phyloP scores from a whole-genome alignment of 2,329 filamentous ascomycete genomes.

The Acephala macrosclerotiorum region DNA sequence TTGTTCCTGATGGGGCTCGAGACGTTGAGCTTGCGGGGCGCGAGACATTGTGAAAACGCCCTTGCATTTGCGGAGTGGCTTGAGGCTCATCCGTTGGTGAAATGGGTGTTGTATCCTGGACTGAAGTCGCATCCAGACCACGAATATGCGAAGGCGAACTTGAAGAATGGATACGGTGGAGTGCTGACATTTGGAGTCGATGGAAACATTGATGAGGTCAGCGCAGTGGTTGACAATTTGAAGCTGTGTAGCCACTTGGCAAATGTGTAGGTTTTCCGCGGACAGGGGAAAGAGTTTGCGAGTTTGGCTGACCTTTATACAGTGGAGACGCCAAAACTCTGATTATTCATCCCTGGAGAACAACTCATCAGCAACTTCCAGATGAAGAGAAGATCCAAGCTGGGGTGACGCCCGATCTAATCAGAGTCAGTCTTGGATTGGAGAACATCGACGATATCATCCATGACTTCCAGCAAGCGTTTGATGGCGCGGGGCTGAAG shows the following conservation, averaged over 20 bases:
- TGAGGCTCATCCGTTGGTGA: slow-evolving; percentile 68
- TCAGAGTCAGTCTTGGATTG: slow-evolving; percentile 57
- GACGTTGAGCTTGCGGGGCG: slow-evolving; percentile 68
- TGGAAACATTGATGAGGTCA: slow-evolving; percentile 67
- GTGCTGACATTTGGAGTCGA: slow-evolving; percentile 74
- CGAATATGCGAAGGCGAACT: slow-evolving; percentile 69
- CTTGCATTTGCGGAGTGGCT: slow-evolving; percentile 69
- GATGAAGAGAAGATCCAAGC: slow-evolving; percentile 66
- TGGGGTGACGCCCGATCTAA: slow-evolving; percentile 63
- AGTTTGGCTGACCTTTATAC: not conserved
- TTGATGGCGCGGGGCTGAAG: slow-evolving; percentile 27
- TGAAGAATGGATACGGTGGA: slow-evolving; percentile 70
- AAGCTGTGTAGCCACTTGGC: slow-evolving; percentile 61
- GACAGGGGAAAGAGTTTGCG: not conserved
- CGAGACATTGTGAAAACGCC: slow-evolving; percentile 70
- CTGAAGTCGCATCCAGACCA: slow-evolving; percentile 67
- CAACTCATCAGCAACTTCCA: slow-evolving; percentile 70
- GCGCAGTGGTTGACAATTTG: slow-evolving; percentile 40
- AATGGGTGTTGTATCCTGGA: slow-evolving; percentile 75
- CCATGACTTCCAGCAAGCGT: slow-evolving; percentile 58
- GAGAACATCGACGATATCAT: slow-evolving; percentile 77
- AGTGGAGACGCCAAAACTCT: slow-evolving; percentile 65
- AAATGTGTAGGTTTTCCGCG: slow-evolving; percentile 55
- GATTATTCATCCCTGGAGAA: slow-evolving; percentile 73
- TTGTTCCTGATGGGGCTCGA: slow-evolving; percentile 70